Evolutionary conservation across 805 yeast genomes (phyloP).

Genomic region (Candida patagonica): DNA sequence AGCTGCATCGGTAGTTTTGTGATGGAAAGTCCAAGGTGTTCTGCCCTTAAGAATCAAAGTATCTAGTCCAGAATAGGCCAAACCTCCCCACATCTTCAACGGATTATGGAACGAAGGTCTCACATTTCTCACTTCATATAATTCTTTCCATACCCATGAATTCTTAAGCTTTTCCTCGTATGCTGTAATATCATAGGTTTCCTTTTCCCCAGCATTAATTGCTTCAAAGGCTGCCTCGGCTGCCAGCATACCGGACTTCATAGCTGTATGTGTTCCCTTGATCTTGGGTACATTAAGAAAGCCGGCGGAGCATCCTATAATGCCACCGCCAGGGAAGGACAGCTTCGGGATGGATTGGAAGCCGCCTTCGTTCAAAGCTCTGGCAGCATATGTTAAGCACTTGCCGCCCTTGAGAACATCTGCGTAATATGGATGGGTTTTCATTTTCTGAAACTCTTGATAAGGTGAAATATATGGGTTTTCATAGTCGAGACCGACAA

Average conservation of each 20-base stretch:
- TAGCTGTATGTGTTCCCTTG: slow-evolving; percentile 96
- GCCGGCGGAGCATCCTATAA: slow-evolving; percentile 95
- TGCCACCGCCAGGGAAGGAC: slow-evolving; percentile 90
- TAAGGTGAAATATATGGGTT: slow-evolving; percentile 95
- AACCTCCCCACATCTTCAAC: slow-evolving; percentile 73
- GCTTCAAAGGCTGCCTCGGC: slow-evolving; percentile 70
- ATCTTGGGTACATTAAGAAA: slow-evolving; percentile 95
- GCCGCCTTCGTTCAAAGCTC: slow-evolving; percentile 97
- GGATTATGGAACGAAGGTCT: slow-evolving; percentile 82
- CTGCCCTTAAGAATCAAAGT: slow-evolving; percentile 70
- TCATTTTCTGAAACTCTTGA: slow-evolving; percentile 91
- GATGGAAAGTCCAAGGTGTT: slow-evolving; percentile 81
- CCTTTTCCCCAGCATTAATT: slow-evolving; percentile 31
- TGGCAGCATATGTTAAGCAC: slow-evolving; percentile 88
- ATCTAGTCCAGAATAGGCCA: slow-evolving; percentile 74
- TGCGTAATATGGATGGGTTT: slow-evolving; percentile 78
- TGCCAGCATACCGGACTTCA: slow-evolving; percentile 91
- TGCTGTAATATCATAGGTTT: slow-evolving; percentile 29
- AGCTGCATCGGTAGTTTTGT: slow-evolving; percentile 59
- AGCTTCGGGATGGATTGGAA: slow-evolving; percentile 84
- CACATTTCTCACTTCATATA: slow-evolving; percentile 76
- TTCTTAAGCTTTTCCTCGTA: slow-evolving; percentile 58
- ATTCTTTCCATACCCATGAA: slow-evolving; percentile 84
- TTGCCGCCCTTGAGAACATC: slow-evolving; percentile 76
- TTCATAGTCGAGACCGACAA: slow-evolving; percentile 85